phyloP scores from a whole-genome alignment of 768 basidiomycete genomes.

The Cystobasidium tubakii region DNA sequence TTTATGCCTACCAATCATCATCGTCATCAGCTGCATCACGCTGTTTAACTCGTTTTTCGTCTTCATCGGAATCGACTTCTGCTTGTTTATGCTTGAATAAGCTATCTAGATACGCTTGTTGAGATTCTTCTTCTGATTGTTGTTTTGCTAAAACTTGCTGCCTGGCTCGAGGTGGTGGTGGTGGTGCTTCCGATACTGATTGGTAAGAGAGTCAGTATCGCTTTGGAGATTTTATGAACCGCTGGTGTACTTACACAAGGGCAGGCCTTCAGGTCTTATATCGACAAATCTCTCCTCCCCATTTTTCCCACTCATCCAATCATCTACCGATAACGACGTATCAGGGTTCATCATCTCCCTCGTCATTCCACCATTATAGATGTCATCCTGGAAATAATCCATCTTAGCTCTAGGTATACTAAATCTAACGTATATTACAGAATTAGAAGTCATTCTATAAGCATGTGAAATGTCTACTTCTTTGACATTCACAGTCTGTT shows the following conservation, averaged over 20 bases:
- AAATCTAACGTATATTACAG: slow-evolving; percentile 49
- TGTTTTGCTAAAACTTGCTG: slow-evolving; percentile 44
- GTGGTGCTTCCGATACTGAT: slow-evolving; percentile 49
- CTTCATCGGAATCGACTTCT: slow-evolving; percentile 48
- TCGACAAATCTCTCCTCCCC: slow-evolving; percentile 34
- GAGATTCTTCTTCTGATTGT: slow-evolving; percentile 48
- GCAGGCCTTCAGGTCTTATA: slow-evolving; percentile 48
- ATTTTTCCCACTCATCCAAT: slow-evolving; percentile 47
- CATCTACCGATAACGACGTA: slow-evolving; percentile 29
- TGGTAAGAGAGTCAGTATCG: neutral
- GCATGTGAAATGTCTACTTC: slow-evolving; percentile 49
- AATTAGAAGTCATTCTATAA: slow-evolving; percentile 47
- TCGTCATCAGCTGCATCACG: slow-evolving; percentile 47
- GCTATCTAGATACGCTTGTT: slow-evolving; percentile 48
- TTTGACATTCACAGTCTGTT: slow-evolving; percentile 48
- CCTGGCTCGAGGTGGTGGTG: slow-evolving; percentile 42
- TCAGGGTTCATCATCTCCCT: slow-evolving; percentile 43
- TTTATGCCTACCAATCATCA: slow-evolving; percentile 40
- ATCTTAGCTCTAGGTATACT: slow-evolving; percentile 50
- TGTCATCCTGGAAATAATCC: slow-evolving; percentile 52
- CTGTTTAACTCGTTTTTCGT: slow-evolving; percentile 42
- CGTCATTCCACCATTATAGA: slow-evolving; percentile 47
- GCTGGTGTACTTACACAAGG: slow-evolving; percentile 44
- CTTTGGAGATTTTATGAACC: too few species aligned
- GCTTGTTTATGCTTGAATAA: slow-evolving; percentile 49